A percentile compares a stretch with the other conserved stretches of the same genome.
Evolutionary conservation across 2,329 filamentous ascomycete genomes (phyloP).

Genomic region (Leptodontidium sp.): DNA sequence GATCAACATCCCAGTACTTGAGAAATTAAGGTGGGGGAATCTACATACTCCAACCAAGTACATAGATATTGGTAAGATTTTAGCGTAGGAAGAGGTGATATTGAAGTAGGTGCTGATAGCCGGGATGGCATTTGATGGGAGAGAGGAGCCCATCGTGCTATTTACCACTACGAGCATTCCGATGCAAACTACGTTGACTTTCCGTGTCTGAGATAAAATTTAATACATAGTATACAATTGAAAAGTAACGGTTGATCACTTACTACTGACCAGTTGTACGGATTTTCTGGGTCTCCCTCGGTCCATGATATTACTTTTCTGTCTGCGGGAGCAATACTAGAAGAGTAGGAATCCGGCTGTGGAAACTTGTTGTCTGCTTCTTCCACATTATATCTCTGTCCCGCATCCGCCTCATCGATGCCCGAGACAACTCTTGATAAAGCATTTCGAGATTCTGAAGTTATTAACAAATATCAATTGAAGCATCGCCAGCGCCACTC

Average conservation of each 20-base stretch:
- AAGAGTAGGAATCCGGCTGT: constrained; percentile 40
- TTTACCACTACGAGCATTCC: constrained; percentile 70
- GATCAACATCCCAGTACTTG: too few species aligned
- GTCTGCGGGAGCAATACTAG: constrained; percentile 28
- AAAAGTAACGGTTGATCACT: constrained; percentile 6
- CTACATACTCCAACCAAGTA: constrained; percentile 61
- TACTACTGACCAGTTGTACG: constrained; percentile 45
- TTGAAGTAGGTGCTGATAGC: constrained; percentile 65
- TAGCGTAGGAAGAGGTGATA: constrained; percentile 53
- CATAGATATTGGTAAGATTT: constrained; percentile 65
- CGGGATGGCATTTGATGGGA: constrained; percentile 69
- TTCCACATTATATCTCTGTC: constrained; percentile 53
- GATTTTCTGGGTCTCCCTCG: constrained; percentile 43
- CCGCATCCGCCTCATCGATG: constrained; percentile 53
- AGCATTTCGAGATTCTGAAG: constrained; percentile 29
- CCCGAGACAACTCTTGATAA: constrained; percentile 39
- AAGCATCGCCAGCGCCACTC: constrained; percentile 10
- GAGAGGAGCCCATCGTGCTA: constrained; percentile 69
- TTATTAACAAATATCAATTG: constrained; percentile 12
- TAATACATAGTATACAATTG: not conserved
- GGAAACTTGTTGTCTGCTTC: constrained; percentile 48
- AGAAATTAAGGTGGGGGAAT: too few species aligned
- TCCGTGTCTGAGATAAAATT: constrained; percentile 55
- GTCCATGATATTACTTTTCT: constrained; percentile 43
- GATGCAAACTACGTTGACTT: constrained; percentile 61